A percentile compares a stretch with the other conserved stretches of the same genome.
phyloP scores from a whole-genome alignment of 2,329 filamentous ascomycete species.

The Clonostachys chloroleuca region DNA sequence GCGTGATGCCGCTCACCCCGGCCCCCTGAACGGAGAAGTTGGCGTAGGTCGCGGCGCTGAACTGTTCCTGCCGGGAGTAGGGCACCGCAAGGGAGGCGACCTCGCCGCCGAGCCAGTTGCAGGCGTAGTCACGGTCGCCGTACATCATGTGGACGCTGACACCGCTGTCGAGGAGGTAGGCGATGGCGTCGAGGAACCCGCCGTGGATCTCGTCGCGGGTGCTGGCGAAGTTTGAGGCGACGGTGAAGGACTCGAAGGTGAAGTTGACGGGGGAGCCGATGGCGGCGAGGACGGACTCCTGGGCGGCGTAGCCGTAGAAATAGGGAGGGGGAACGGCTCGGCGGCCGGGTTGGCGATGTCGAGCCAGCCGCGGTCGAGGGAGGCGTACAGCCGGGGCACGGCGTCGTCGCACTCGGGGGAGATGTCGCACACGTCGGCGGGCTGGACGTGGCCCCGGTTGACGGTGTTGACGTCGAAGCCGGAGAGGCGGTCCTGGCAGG shows the following conservation, averaged over 20 bases:
- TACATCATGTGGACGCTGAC: constrained; percentile 71
- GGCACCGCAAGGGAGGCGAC: constrained; percentile 60
- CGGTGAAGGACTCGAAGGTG: constrained; percentile 35
- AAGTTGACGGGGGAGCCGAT: constrained; percentile 61
- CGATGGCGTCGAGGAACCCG: constrained; percentile 44
- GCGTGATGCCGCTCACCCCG: constrained; percentile 50
- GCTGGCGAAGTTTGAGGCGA: constrained; percentile 49
- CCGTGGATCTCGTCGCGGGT: constrained; percentile 55
- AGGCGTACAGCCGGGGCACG: constrained; percentile 51
- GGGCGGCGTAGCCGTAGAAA: constrained; percentile 58
- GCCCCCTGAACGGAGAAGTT: constrained; percentile 61
- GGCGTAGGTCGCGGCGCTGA: constrained; percentile 62
- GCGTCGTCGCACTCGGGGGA: constrained; percentile 46
- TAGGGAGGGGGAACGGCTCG: constrained; percentile 63
- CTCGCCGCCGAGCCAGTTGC: constrained; percentile 56
- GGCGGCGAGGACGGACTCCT: constrained; percentile 47
- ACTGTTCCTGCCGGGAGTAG: constrained; percentile 37
- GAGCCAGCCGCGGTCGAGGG: constrained; percentile 48
- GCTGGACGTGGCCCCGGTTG: constrained; percentile 18
- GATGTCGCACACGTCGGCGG: constrained; percentile 33
- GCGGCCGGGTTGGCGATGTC: constrained; percentile 52
- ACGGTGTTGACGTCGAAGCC: constrained; percentile 45
- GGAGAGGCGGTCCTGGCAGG: constrained; percentile 44
- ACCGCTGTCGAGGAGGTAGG: constrained; percentile 54
- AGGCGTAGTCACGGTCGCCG: constrained; percentile 46